These are phyloP conservation scores for Beauveria sp. DNA, from an alignment of 2,329 filamentous ascomycete species.

Conservation along the genomic window DNA sequence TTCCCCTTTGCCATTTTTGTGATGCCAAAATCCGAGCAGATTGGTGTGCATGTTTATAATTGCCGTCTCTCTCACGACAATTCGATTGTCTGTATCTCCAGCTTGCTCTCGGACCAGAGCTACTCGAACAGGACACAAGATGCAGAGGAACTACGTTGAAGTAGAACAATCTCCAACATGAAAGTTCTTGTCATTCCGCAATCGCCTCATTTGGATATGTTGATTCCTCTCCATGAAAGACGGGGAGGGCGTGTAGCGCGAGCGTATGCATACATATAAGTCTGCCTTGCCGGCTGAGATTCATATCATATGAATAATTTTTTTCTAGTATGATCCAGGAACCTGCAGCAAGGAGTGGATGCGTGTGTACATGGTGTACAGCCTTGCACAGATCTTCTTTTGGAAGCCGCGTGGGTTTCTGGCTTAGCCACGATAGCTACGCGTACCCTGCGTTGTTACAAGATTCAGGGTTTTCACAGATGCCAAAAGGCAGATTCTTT, in stretches of 20 bases:
- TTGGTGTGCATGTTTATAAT: background rate
- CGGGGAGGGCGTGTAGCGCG: background rate
- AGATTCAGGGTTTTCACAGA: background rate
- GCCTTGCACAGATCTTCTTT: background rate
- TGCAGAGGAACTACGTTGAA: background rate
- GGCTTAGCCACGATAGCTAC: conserved; percentile 8
- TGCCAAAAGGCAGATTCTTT: background rate
- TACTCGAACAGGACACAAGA: background rate
- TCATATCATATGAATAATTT: background rate
- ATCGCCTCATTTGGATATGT: background rate
- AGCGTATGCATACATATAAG: background rate
- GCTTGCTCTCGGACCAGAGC: background rate
- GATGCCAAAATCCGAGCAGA: background rate
- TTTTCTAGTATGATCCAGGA: background rate
- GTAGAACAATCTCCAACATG: background rate
- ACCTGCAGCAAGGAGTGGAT: background rate
- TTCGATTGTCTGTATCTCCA: background rate
- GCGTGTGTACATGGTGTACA: background rate
- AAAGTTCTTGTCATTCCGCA: background rate
- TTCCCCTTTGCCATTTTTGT: background rate
- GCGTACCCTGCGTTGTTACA: background rate
- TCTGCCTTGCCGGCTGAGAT: background rate
- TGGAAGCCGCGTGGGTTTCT: background rate
- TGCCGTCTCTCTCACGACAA: background rate
- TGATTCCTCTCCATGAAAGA: background rate